A percentile compares a stretch with the other conserved stretches of the same genome.
Conservation (phyloP, 805 yeast species). For the Lipomyces chichibuensis region DNA sequence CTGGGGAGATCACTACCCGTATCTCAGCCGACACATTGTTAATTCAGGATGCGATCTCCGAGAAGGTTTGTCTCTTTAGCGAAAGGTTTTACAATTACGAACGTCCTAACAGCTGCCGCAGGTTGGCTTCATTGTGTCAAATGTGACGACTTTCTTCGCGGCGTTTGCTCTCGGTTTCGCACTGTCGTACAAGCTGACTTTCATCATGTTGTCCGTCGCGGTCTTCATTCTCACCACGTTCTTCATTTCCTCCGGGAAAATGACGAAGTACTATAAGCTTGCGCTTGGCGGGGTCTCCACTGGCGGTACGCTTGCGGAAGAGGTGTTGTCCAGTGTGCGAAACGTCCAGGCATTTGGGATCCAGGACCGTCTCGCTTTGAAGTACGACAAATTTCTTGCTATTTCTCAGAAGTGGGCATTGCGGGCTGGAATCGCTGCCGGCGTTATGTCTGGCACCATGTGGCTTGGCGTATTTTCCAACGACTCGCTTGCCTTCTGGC, state of each 20-base stretch:
- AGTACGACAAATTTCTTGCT: conserved; percentile 42
- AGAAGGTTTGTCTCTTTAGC: conserved; percentile 37
- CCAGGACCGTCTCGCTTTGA: conserved; percentile 45
- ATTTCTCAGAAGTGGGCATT: conserved; percentile 38
- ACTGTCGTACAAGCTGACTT: conserved; percentile 46
- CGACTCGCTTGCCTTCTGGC: conserved; percentile 51
- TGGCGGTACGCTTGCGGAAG: conserved; percentile 48
- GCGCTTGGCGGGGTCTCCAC: conserved; percentile 32
- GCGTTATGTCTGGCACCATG: conserved; percentile 45
- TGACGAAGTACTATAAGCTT: conserved; percentile 36
- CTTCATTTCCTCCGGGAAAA: conserved; percentile 42
- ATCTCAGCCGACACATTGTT: conserved; percentile 48
- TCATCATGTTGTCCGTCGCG: conserved; percentile 45
- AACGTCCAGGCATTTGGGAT: conserved; percentile 51
- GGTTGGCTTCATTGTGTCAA: conserved; percentile 43
- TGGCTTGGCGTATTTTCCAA: conserved; percentile 47
- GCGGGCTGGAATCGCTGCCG: conserved; percentile 35
- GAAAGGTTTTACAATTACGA: not conserved
- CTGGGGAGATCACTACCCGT: conserved; percentile 52
- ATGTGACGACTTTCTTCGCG: conserved; percentile 48
- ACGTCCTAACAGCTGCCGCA: not conserved
- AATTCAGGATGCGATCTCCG: conserved; percentile 50
- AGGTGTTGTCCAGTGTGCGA: conserved; percentile 47
- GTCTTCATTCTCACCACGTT: conserved; percentile 42
- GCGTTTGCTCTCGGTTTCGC: conserved; percentile 47